Evolutionary conservation across 805 yeast genomes (phyloP).

Genomic region (Kockiozyma suomiensis): DNA sequence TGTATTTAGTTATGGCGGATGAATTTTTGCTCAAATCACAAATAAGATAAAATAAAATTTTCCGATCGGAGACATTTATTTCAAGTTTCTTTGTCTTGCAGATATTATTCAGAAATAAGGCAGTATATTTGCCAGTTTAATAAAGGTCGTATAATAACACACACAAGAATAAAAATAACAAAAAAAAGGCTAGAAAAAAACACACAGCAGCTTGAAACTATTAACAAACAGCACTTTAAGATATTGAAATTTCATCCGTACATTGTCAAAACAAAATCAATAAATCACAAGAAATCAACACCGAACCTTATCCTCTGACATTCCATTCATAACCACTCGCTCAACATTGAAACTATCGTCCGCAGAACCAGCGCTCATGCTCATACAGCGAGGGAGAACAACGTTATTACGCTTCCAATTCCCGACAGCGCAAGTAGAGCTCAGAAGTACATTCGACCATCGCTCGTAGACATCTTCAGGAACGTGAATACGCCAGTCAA

Average conservation of each 20-base stretch:
- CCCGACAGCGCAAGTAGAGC: constrained; percentile 28
- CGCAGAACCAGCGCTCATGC: not conserved
- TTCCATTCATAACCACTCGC: not conserved
- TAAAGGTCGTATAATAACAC: not conserved
- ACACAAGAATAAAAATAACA: not conserved
- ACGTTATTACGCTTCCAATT: not conserved
- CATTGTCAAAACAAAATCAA: not conserved
- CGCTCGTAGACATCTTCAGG: constrained; percentile 52
- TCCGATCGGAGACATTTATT: too few species aligned
- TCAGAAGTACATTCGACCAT: constrained; percentile 42
- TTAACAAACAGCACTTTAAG: too few species aligned
- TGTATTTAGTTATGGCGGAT: too few species aligned
- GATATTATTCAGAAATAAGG: too few species aligned
- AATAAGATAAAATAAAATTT: too few species aligned
- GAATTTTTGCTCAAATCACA: too few species aligned
- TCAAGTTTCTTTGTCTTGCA: too few species aligned
- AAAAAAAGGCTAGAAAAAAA: not conserved
- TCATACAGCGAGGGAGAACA: not conserved
- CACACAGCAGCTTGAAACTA: not conserved
- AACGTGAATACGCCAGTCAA: constrained; percentile 62
- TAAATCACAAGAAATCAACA: not conserved
- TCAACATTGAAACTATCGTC: not conserved
- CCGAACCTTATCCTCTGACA: not conserved
- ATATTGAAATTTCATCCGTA: too few species aligned
- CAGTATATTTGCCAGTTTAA: not conserved